phyloP scores from a whole-genome alignment of 164 flowering plant species.

The Buxus sempervirens region DNA sequence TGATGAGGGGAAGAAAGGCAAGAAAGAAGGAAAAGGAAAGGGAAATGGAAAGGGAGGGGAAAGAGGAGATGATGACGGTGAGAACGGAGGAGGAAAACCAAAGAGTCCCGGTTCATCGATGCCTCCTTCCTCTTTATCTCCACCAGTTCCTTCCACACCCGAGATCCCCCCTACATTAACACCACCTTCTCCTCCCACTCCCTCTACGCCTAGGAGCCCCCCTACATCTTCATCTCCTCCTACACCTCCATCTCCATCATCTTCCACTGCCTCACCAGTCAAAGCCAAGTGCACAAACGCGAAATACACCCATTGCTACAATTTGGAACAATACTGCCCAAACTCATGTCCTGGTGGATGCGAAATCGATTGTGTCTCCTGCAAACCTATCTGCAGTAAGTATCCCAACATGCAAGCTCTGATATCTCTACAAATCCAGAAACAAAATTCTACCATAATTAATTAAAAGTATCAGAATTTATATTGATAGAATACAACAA shows the following conservation, averaged over 20 bases:
- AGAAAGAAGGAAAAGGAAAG: no score
- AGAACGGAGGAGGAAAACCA: background rate
- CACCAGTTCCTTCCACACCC: no score
- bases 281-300: constrained; percentile 23
- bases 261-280: background rate
- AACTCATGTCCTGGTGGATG: constrained; percentile 25
- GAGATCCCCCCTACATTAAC: background rate
- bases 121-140: background rate
- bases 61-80: no score
- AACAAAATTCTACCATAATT: no score
- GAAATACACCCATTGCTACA: constrained; percentile 24
- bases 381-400: constrained; percentile 47
- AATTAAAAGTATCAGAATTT: no score
- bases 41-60: no score
- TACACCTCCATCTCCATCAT: background rate
- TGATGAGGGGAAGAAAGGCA: no score
- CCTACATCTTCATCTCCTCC: background rate
- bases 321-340: constrained; percentile 24
- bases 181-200: background rate
- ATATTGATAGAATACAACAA: no score
- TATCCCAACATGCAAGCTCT: background rate
- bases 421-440: no score
- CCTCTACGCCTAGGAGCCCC: background rate
- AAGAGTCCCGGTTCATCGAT: background rate
- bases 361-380: constrained; percentile 29